Conservation (phyloP, 192 early-diverging fungal species). For the Umbelopsis ramanniana region DNA sequence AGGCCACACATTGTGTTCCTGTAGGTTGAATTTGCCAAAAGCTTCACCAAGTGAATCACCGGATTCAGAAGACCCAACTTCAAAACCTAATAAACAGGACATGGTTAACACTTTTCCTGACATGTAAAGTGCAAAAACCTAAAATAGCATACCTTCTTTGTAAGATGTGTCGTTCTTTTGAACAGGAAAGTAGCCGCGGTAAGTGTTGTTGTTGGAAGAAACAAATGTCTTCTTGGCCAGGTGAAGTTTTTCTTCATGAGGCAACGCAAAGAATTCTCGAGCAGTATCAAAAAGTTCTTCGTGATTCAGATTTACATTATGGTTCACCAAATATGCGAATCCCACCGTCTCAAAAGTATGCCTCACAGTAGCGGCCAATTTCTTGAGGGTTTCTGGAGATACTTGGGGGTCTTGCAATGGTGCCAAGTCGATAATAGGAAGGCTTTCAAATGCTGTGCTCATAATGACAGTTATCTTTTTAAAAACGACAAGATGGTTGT, state of each 20-base stretch:
- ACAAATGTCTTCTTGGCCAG: slow-evolving; percentile 11
- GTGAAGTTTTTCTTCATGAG: neutral
- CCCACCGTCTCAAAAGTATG: slow-evolving; percentile 7
- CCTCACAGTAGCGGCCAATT: neutral
- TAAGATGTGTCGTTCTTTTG: slow-evolving; percentile 21
- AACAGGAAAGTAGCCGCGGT: slow-evolving; percentile 16
- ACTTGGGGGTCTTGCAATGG: neutral
- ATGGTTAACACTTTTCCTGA: neutral
- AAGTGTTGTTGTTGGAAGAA: neutral
- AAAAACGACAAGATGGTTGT: too few species aligned
- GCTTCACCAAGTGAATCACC: neutral
- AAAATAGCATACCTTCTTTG: slow-evolving; percentile 5
- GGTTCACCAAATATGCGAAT: slow-evolving; percentile 12
- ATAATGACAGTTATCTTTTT: neutral
- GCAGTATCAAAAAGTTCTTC: slow-evolving; percentile 2
- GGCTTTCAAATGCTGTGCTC: slow-evolving; percentile 11
- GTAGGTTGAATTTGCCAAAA: slow-evolving; percentile 2
- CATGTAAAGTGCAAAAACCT: neutral
- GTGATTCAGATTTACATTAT: slow-evolving; percentile 9
- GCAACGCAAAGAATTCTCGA: neutral
- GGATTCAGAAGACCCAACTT: neutral
- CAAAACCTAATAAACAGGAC: neutral
- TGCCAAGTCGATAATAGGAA: slow-evolving; percentile 17
- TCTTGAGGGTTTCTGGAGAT: neutral
- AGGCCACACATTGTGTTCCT: slow-evolving; percentile 9